A percentile compares a stretch with the other conserved stretches of the same genome.
phyloP scores from a whole-genome alignment of 1,284 basidiomycete species.

The Sphagnurus paluster region DNA sequence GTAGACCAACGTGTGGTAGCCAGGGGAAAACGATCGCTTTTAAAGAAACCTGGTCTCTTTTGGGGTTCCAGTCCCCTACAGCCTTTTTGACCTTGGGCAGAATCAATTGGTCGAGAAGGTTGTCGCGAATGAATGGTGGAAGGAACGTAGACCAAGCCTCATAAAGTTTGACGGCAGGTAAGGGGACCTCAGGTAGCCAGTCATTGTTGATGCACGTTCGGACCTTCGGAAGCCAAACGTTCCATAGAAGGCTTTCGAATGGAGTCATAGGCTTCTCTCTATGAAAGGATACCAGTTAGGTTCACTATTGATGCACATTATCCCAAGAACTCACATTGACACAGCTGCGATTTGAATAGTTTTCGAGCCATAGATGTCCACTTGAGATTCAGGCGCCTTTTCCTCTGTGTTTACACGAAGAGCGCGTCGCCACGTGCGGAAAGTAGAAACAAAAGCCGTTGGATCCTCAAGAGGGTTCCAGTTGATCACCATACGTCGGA shows the following conservation, averaged over 20 bases:
- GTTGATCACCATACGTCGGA: constrained; percentile 62
- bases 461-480: constrained; percentile 81
- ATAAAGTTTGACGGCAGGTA: constrained; percentile 79
- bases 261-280: constrained; percentile 84
- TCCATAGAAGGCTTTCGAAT: constrained; percentile 94
- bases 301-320: constrained; percentile 1
- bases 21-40: constrained; percentile 93
- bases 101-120: constrained; percentile 93
- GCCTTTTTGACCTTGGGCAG: constrained; percentile 88
- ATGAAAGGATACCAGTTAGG: constrained; percentile 11
- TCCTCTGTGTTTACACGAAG: constrained; percentile 54
- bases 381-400: constrained; percentile 40
- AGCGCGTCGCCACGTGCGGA: constrained; percentile 70
- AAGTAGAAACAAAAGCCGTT: constrained; percentile 56
- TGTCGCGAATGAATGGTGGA: constrained; percentile 91
- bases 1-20: constrained; percentile 83
- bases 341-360: constrained; percentile 30
- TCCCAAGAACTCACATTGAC: constrained; percentile 37
- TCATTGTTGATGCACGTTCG: constrained; percentile 91
- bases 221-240: constrained; percentile 92
- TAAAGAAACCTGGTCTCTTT: constrained; percentile 58
- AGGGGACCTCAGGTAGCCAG: constrained; percentile 79
- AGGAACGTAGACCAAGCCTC: constrained; percentile 88
- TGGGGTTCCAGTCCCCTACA: constrained; percentile 82
- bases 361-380: constrained; percentile 59